Evolutionary conservation across 768 basidiomycete species (phyloP).

Genomic region (Russula sp.): DNA sequence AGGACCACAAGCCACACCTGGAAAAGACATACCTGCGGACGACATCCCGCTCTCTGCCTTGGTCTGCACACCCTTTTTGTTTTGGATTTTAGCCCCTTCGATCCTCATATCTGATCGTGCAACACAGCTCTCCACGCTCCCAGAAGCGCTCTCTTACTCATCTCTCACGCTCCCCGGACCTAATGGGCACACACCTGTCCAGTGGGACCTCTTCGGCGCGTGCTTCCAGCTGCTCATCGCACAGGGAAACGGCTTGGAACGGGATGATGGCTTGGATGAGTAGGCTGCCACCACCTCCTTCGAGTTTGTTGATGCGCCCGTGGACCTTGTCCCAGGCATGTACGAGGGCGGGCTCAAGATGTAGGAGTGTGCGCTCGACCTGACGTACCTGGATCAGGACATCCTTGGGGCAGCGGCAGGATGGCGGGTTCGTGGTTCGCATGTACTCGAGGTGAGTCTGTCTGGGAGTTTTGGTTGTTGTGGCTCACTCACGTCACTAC

Average conservation of each 20-base stretch:
- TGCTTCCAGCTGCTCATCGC: conserved; percentile 79
- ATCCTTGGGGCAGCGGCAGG: conserved; percentile 23
- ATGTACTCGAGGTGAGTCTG: conserved; percentile 60
- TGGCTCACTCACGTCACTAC: not conserved
- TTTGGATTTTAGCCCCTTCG: not conserved
- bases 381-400: conserved; percentile 49
- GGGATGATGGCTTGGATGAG: conserved; percentile 1
- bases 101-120: conserved; percentile 10
- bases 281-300: conserved; percentile 50
- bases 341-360: conserved; percentile 98
- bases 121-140: conserved; percentile 59
- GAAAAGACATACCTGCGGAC: not conserved
- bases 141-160: conserved; percentile 73
- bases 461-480: not conserved
- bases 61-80: too few relatives aligned
- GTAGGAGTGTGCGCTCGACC: conserved; percentile 92
- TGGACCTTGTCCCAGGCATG: conserved; percentile 83
- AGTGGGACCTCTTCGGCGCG: conserved; percentile 90
- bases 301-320: conserved; percentile 66
- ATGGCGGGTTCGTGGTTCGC: conserved; percentile 38
- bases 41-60: conserved; percentile 24
- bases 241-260: not conserved
- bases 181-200: conserved; percentile 37
- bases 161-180: conserved; percentile 45
- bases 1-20: not conserved